A percentile compares a stretch with the other conserved stretches of the same genome.
Evolutionary conservation across 1,139 yeast species (phyloP).

Genomic region (Protomyces pachydermus): DNA sequence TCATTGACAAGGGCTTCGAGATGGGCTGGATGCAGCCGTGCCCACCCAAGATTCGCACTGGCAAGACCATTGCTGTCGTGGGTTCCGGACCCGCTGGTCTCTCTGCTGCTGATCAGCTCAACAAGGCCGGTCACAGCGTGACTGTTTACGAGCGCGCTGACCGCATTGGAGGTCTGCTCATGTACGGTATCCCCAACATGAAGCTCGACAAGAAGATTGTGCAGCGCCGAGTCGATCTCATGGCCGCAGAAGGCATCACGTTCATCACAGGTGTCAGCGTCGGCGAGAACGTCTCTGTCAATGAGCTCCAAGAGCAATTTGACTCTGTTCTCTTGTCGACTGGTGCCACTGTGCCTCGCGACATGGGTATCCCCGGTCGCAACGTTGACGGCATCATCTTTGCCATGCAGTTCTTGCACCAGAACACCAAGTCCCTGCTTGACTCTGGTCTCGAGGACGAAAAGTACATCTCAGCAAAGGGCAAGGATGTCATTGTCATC

Average conservation of each 20-base stretch:
- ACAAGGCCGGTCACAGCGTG: conserved; percentile 89
- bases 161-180: conserved; percentile 91
- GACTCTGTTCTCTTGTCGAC: conserved; percentile 92
- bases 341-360: conserved; percentile 96
- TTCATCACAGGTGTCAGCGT: conserved; percentile 72
- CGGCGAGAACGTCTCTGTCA: conserved; percentile 65
- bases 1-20: conserved; percentile 91
- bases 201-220: conserved; percentile 90
- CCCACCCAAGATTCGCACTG: conserved; percentile 76
- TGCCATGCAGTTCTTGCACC: conserved; percentile 88
- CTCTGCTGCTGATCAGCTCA: conserved; percentile 93
- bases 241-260: conserved; percentile 84
- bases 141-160: conserved; percentile 91
- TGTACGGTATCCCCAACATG: conserved; percentile 99
- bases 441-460: conserved; percentile 75
- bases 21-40: conserved; percentile 92
- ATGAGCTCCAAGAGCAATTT: conserved; percentile 55
- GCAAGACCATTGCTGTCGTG: conserved; percentile 74
- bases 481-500: conserved; percentile 88
- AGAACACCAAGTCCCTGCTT: conserved; percentile 84
- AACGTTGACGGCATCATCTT: conserved; percentile 81
- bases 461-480: conserved; percentile 52
- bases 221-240: conserved; percentile 83
- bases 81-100: conserved; percentile 98
- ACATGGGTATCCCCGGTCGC: conserved; percentile 89